Conservation (phyloP, 257 asterid genomes). For the Nemophila menziesii region DNA sequence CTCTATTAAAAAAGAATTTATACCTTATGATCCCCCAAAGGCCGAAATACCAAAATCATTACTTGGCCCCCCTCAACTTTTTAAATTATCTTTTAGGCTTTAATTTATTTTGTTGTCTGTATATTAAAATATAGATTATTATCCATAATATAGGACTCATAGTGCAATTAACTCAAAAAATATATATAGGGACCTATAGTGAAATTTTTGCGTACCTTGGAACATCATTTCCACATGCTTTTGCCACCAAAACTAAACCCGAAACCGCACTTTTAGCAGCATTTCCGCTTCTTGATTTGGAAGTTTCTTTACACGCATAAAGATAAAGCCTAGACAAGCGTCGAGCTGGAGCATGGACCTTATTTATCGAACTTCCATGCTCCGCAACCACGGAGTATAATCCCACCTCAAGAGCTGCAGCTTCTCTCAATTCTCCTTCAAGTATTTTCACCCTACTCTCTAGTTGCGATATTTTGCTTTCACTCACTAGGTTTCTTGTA, state of each 20-base stretch:
- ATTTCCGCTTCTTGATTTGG: conserved; percentile 33
- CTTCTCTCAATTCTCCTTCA: conserved; percentile 69
- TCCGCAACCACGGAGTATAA: conserved; percentile 72
- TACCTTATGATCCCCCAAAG: no score
- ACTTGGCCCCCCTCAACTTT: no score
- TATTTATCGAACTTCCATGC: conserved; percentile 66
- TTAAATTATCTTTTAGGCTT: no score
- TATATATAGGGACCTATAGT: no score
- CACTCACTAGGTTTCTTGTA: conserved; percentile 28
- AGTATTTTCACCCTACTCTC: conserved; percentile 40
- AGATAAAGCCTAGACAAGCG: conserved; percentile 71
- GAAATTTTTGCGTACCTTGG: no score
- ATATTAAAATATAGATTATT: no score
- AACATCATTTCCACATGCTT: conserved; percentile 83
- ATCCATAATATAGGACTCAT: no score
- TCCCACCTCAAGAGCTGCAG: conserved; percentile 71
- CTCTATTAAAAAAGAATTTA: no score
- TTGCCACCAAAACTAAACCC: conserved; percentile 60
- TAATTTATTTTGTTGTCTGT: no score
- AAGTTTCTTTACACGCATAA: conserved; percentile 40
- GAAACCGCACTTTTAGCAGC: conserved; percentile 64
- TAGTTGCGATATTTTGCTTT: conserved; percentile 38
- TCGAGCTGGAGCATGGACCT: conserved; percentile 85
- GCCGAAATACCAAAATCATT: no score
- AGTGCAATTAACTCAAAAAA: no score